Percentiles rank a stretch among this genome's conserved stretches.
Conservation (phyloP, 169 alveolate genomes). For the Babesia gibsoni region DNA sequence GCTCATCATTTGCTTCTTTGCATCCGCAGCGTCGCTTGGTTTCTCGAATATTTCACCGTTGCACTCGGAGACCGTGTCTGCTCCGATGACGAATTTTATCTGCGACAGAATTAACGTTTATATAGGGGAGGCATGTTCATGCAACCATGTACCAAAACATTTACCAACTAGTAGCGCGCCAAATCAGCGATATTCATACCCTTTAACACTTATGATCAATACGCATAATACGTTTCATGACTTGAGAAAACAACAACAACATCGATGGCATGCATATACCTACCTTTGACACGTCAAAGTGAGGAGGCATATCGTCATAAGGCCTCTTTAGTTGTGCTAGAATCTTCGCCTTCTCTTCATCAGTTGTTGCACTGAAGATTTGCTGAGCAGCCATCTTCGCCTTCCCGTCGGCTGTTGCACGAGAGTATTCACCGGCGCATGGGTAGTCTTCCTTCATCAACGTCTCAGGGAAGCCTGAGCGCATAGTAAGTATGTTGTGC, state of each 20-base stretch:
- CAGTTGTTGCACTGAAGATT: constrained; percentile 54
- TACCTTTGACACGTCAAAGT: constrained; percentile 45
- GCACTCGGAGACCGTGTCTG: constrained; percentile 67
- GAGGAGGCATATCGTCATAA: background rate
- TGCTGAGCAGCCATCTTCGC: constrained; percentile 66
- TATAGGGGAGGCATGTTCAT: too few relatives aligned
- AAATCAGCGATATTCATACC: too few relatives aligned
- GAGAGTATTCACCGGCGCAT: constrained; percentile 66
- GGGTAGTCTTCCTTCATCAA: constrained; percentile 59
- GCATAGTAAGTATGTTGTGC: constrained; percentile 20
- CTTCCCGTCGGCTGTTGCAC: constrained; percentile 70
- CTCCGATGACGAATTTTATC: constrained; percentile 57
- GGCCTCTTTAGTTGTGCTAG: constrained; percentile 7
- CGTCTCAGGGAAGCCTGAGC: constrained; percentile 73
- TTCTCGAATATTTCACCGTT: constrained; percentile 69
- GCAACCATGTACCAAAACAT: too few relatives aligned
- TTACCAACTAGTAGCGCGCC: too few relatives aligned
- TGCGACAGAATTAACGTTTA: too few relatives aligned
- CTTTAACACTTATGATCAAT: too few relatives aligned
- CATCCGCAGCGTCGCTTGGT: constrained; percentile 66
- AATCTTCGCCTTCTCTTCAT: background rate
- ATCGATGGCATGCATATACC: background rate
- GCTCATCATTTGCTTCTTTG: constrained; percentile 55
- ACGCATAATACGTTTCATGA: too few relatives aligned
- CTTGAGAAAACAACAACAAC: too few relatives aligned